These are phyloP conservation scores for Eucalyptus sp. DNA, from an alignment of 345 rosid genomes.

Conservation along the genomic window DNA sequence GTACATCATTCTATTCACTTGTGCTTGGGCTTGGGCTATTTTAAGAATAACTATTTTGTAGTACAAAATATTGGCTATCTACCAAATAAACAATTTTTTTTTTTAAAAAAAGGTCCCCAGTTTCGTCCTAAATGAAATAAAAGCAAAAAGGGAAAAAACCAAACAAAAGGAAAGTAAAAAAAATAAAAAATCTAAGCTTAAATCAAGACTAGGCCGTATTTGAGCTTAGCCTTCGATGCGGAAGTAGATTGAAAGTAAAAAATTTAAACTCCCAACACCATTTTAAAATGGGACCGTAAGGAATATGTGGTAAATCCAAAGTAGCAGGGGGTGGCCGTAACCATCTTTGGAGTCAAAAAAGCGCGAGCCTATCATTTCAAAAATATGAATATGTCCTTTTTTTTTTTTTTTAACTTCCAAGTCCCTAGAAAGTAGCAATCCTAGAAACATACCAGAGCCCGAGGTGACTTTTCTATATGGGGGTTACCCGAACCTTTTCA, in stretches of 20 bases:
- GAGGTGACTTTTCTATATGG: no score
- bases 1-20: no score
- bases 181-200: no score
- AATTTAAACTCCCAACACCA: not conserved
- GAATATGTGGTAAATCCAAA: not conserved
- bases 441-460: not conserved
- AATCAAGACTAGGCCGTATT: not conserved
- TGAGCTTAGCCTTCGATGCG: no score
- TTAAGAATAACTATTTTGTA: no score
- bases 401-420: no score
- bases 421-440: not conserved
- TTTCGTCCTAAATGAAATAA: not conserved
- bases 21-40: no score
- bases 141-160: no score
- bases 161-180: no score
- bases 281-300: not conserved
- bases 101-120: not conserved
- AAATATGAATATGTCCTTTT: fast-evolving
- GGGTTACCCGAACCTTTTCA: not conserved
- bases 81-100: not conserved
- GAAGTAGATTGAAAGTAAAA: not conserved
- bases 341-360: not conserved
- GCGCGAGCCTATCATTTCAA: not conserved
- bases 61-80: not conserved
- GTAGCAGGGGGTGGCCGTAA: not conserved